Evolutionary conservation across 2,329 filamentous ascomycete species (phyloP).

Genomic region (Aspergillus sp.): DNA sequence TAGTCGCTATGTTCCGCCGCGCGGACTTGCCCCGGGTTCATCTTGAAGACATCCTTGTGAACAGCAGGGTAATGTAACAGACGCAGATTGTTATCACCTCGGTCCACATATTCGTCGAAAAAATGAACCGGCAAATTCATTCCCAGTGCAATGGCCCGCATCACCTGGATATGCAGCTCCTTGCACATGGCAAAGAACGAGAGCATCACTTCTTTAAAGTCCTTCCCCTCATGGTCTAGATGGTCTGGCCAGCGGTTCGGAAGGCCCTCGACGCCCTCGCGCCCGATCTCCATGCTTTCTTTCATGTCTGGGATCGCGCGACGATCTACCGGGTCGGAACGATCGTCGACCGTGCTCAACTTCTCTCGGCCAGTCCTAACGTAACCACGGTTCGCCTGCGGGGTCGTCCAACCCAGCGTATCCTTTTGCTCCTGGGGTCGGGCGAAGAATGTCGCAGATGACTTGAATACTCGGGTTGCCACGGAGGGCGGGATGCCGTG

Average conservation of each 20-base stretch:
- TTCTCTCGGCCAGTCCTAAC: slow-evolving; percentile 71
- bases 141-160: slow-evolving; percentile 81
- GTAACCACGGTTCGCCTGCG: slow-evolving; percentile 73
- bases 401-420: slow-evolving; percentile 67
- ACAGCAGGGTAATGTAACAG: slow-evolving; percentile 77
- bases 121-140: slow-evolving; percentile 69
- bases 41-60: slow-evolving; percentile 61
- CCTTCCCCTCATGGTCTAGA: slow-evolving; percentile 53
- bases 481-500: slow-evolving; percentile 65
- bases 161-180: slow-evolving; percentile 70
- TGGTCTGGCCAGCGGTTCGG: slow-evolving; percentile 77
- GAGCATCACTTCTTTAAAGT: slow-evolving; percentile 72
- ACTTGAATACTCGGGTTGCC: slow-evolving; percentile 62
- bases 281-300: slow-evolving; percentile 62
- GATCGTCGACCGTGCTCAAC: slow-evolving; percentile 58
- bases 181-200: slow-evolving; percentile 75
- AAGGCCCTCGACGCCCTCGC: slow-evolving; percentile 58
- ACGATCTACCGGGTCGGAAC: slow-evolving; percentile 58
- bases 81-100: slow-evolving; percentile 68
- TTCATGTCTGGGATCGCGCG: slow-evolving; percentile 54
- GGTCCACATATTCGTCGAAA: slow-evolving; percentile 74
- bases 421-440: slow-evolving; percentile 64
- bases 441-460: slow-evolving; percentile 70
- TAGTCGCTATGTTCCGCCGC: slow-evolving; percentile 77
- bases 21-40: slow-evolving; percentile 68